Evolutionary conservation across 1,139 yeast species (phyloP).

Genomic region (Scheffersomyces titani): DNA sequence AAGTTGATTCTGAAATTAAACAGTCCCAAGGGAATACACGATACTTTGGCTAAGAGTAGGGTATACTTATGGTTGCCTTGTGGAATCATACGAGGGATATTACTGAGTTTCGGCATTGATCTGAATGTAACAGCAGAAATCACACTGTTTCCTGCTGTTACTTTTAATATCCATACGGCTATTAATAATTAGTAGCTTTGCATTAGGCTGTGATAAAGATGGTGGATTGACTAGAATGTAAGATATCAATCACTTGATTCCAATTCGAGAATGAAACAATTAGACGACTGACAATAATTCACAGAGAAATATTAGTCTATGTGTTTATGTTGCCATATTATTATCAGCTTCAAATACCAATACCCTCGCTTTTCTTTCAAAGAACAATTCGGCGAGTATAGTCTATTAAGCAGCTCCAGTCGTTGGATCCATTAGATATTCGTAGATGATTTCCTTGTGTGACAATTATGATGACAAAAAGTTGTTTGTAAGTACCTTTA

Average conservation of each 20-base stretch:
- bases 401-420: background rate
- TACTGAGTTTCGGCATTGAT: constrained; percentile 69
- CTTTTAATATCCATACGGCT: constrained; percentile 70
- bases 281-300: background rate
- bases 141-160: constrained; percentile 63
- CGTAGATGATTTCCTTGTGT: background rate
- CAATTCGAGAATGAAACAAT: background rate
- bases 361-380: background rate
- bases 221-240: background rate
- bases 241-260: too few relatives aligned
- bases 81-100: constrained; percentile 80
- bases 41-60: constrained; percentile 48
- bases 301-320: background rate
- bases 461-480: background rate
- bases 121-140: constrained; percentile 69
- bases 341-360: background rate
- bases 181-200: constrained; percentile 25
- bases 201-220: background rate
- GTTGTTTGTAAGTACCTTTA: background rate
- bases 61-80: constrained; percentile 77
- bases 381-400: background rate
- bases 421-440: background rate
- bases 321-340: background rate
- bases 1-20: constrained; percentile 57
- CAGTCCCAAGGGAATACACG: constrained; percentile 49